Percentiles rank a stretch among this genome's conserved stretches.
These are phyloP conservation scores for Mollisiaceae sp. DNA, from an alignment of 2,329 filamentous ascomycete species.

Conservation along the genomic window DNA sequence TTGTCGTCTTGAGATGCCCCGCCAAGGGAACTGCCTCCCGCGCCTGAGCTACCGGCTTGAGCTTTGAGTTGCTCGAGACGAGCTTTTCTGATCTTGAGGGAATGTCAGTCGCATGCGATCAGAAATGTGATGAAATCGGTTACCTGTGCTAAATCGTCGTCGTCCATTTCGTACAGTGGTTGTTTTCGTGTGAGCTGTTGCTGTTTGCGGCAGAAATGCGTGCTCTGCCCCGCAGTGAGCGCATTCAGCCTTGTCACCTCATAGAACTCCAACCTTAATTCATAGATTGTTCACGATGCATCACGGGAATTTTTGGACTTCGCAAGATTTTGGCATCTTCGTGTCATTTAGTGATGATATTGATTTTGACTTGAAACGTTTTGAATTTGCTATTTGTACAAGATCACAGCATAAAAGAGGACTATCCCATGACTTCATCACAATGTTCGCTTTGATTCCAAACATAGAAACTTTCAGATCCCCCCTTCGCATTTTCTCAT, in stretches of 20 bases:
- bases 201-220: constrained; percentile 2
- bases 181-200: constrained; percentile 8
- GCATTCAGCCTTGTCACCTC: constrained; percentile 5
- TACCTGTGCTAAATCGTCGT: constrained; percentile 44
- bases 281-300: background rate
- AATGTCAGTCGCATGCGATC: background rate
- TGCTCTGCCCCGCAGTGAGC: background rate
- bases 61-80: constrained; percentile 93
- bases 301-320: no score
- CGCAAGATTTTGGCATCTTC: background rate
- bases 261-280: background rate
- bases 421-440: background rate
- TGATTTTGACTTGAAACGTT: background rate
- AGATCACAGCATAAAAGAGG: background rate
- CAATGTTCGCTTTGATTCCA: background rate
- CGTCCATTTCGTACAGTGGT: constrained; percentile 37
- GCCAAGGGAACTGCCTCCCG: constrained; percentile 52
- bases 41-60: constrained; percentile 59
- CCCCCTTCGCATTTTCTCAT: no score
- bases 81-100: constrained; percentile 79
- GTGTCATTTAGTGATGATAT: background rate
- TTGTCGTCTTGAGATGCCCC: constrained; percentile 62
- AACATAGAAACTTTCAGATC: no score
- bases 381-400: background rate
- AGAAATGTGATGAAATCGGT: background rate